A percentile compares a stretch with the other conserved stretches of the same genome.
These are phyloP conservation scores for Kodamaea kaohsiungensis DNA, from an alignment of 805 yeast genomes.

Conservation along the genomic window DNA sequence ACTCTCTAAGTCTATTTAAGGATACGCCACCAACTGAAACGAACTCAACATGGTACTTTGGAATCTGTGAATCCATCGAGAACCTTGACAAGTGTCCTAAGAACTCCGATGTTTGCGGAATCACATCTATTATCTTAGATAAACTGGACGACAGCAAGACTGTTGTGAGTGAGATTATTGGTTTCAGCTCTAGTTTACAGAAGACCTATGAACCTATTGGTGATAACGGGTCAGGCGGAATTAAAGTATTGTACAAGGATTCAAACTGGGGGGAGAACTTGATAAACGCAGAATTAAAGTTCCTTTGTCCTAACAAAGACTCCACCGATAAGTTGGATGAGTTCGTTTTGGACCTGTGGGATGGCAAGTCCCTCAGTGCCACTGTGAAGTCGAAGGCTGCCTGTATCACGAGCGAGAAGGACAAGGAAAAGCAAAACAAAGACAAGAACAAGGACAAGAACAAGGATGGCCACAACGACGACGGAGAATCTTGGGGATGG, in stretches of 20 bases:
- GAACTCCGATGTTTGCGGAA: slow-evolving; percentile 78
- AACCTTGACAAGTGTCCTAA: slow-evolving; percentile 58
- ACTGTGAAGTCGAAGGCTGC: slow-evolving; percentile 39
- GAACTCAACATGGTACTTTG: slow-evolving; percentile 64
- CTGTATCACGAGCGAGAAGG: slow-evolving; percentile 36
- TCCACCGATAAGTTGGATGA: slow-evolving; percentile 20
- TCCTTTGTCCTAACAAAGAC: slow-evolving; percentile 44
- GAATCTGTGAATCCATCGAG: slow-evolving; percentile 61
- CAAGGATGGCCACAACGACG: slow-evolving; percentile 21
- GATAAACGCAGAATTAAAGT: slow-evolving; percentile 48
- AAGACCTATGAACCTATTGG: slow-evolving; percentile 26
- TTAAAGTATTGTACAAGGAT: slow-evolving; percentile 46
- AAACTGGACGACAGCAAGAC: slow-evolving; percentile 36
- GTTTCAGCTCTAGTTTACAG: slow-evolving; percentile 48
- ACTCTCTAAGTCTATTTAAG: slow-evolving; percentile 32
- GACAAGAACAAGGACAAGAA: slow-evolving; percentile 11
- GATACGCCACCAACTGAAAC: slow-evolving; percentile 82
- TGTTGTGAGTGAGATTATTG: slow-evolving; percentile 60
- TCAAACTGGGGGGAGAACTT: slow-evolving; percentile 70
- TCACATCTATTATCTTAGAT: slow-evolving; percentile 56
- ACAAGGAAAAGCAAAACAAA: slow-evolving; percentile 24
- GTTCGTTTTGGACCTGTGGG: slow-evolving; percentile 37
- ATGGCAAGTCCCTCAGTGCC: slow-evolving; percentile 30
- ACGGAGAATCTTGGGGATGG: slow-evolving; percentile 70
- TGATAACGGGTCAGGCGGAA: slow-evolving; percentile 30